Evolutionary conservation across 106 monocot genomes (phyloP).

Genomic region (Posidonia australis): DNA sequence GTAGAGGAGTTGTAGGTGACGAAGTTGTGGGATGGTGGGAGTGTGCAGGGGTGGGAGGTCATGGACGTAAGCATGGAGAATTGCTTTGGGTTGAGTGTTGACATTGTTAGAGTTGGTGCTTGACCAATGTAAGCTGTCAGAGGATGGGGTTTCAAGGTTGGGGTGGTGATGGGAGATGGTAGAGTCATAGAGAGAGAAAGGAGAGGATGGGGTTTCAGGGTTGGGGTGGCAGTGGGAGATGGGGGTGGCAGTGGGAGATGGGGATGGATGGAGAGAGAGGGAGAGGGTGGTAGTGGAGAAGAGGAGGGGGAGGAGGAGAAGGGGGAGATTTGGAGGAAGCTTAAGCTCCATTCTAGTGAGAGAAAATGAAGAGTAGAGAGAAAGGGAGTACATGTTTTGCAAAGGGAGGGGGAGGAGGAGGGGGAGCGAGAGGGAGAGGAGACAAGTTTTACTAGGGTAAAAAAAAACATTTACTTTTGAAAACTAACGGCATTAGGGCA

Average conservation of each 20-base stretch:
- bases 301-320: no score
- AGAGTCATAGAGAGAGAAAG: no score
- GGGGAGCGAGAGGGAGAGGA: no score
- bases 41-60: conserved; percentile 45
- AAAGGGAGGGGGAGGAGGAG: no score
- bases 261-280: conserved; percentile 1
- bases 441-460: no score
- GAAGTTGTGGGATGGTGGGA: conserved; percentile 36
- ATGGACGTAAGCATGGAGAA: conserved; percentile 35
- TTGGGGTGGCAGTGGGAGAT: background rate
- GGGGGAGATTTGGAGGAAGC: background rate
- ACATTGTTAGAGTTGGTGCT: background rate
- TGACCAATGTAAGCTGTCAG: background rate
- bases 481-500: no score
- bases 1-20: conserved; percentile 41
- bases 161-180: no score
- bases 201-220: no score
- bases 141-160: background rate
- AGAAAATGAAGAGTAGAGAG: background rate
- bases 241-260: conserved; percentile 3
- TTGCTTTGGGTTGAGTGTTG: conserved; percentile 54
- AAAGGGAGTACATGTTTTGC: no score
- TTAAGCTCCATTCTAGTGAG: background rate
- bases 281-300: background rate
- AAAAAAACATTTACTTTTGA: no score